Percentiles rank a stretch among this genome's conserved stretches.
Conservation (phyloP, 129 eudicot genomes). For the Centrapalus pauciflorus region DNA sequence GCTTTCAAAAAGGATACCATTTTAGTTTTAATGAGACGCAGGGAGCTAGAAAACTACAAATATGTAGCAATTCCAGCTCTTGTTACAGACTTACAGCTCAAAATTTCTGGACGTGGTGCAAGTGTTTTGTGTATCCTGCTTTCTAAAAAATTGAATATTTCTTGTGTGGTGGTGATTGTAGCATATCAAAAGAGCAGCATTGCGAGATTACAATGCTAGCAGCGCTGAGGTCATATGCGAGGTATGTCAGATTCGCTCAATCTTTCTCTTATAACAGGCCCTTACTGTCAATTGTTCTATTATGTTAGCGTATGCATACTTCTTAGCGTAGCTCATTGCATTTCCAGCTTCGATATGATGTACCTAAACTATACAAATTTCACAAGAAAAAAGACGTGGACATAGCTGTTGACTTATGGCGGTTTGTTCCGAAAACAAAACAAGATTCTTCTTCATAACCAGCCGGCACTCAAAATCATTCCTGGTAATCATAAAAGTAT, state of each 20-base stretch:
- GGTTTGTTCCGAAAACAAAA: conserved; percentile 63
- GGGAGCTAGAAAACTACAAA: too few species aligned
- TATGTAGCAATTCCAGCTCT: background rate
- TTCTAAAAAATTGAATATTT: background rate
- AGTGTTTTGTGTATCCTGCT: too few species aligned
- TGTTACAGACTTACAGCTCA: background rate
- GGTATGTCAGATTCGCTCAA: conserved; percentile 35
- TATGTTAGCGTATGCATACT: background rate
- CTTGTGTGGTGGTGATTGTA: conserved; percentile 17
- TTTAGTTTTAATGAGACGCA: too few species aligned
- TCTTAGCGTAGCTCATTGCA: background rate
- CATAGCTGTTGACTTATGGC: conserved; percentile 94
- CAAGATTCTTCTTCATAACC: conserved; percentile 13
- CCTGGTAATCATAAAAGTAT: background rate
- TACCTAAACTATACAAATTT: conserved; percentile 84
- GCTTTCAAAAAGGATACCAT: too few species aligned
- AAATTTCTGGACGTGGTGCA: too few species aligned
- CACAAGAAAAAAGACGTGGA: conserved; percentile 97
- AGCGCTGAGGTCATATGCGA: conserved; percentile 94
- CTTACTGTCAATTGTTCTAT: too few species aligned
- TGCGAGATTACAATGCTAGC: conserved; percentile 73
- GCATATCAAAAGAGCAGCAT: conserved; percentile 74
- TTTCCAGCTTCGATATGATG: conserved; percentile 79
- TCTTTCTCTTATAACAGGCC: background rate
- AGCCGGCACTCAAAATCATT: background rate